Conservation (phyloP, 441 rosid genomes). For the Gossypium davidsonii region DNA sequence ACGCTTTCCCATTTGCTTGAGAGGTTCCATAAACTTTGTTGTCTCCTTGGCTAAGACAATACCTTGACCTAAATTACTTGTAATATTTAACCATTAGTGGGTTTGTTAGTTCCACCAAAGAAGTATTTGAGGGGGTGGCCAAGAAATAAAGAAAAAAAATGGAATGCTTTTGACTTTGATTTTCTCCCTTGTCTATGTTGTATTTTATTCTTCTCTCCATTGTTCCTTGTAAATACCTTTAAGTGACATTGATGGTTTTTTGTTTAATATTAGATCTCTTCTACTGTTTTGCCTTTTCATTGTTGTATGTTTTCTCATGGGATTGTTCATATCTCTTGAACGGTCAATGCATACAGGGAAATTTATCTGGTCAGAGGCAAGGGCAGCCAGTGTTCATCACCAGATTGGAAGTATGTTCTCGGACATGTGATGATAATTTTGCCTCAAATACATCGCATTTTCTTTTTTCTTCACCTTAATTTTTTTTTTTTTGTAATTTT, state of each 20-base stretch:
- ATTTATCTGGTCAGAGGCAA: conserved; percentile 88
- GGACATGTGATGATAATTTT: conserved; percentile 15
- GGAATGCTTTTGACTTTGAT: neutral
- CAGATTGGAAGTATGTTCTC: conserved; percentile 69
- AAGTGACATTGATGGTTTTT: neutral
- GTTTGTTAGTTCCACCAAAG: neutral
- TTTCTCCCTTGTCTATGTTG: neutral
- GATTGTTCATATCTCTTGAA: conserved; percentile 11
- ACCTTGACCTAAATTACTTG: neutral
- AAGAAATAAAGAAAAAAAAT: neutral
- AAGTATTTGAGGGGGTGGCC: neutral
- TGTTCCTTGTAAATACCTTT: neutral
- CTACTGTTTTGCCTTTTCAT: neutral
- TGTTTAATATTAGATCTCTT: neutral
- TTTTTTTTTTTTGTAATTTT: conserved; percentile 3
- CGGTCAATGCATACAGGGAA: conserved; percentile 54
- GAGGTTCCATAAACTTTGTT: neutral
- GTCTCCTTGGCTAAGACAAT: neutral
- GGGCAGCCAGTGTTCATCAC: conserved; percentile 97
- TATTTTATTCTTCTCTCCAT: neutral
- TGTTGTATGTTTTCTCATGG: neutral
- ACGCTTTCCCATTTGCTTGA: neutral
- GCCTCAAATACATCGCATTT: conserved; percentile 3
- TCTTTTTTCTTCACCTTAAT: neutral
- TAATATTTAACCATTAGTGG: neutral